These are phyloP conservation scores for Moniliophthora roreri DNA, from an alignment of 1,284 basidiomycete species.

Conservation along the genomic window DNA sequence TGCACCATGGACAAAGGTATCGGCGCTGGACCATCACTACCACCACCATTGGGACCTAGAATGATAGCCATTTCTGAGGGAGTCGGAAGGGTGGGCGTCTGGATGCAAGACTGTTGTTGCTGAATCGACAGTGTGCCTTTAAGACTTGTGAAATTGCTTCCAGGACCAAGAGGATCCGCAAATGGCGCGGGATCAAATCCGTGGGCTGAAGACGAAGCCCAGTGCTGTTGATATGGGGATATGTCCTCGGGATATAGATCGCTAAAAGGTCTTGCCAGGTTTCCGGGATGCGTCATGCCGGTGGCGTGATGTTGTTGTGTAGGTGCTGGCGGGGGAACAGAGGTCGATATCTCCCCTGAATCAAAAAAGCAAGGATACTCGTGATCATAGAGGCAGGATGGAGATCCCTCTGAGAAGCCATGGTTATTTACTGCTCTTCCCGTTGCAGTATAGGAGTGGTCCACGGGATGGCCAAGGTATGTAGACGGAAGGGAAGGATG, in stretches of 20 bases:
- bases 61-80: slow-evolving; percentile 46
- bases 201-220: slow-evolving; percentile 30
- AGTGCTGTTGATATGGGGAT: slow-evolving; percentile 31
- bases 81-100: slow-evolving; percentile 38
- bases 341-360: slow-evolving; percentile 39
- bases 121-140: slow-evolving; percentile 5
- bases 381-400: slow-evolving; percentile 36
- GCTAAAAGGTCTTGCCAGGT: slow-evolving; percentile 21
- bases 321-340: slow-evolving; percentile 28
- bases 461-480: background rate
- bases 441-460: background rate
- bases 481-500: background rate
- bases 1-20: background rate
- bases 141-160: slow-evolving; percentile 1
- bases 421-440: slow-evolving; percentile 27
- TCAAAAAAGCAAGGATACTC: slow-evolving; percentile 39
- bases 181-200: slow-evolving; percentile 29
- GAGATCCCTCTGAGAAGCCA: slow-evolving; percentile 50
- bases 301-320: slow-evolving; percentile 37
- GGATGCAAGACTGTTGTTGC: slow-evolving; percentile 17
- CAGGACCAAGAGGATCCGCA: background rate
- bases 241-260: slow-evolving; percentile 37
- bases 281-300: slow-evolving; percentile 40
- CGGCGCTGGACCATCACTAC: slow-evolving; percentile 10
- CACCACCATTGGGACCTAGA: slow-evolving; percentile 19